phyloP scores from a whole-genome alignment of 1,284 basidiomycete genomes.

The Clitocybe nebularis region DNA sequence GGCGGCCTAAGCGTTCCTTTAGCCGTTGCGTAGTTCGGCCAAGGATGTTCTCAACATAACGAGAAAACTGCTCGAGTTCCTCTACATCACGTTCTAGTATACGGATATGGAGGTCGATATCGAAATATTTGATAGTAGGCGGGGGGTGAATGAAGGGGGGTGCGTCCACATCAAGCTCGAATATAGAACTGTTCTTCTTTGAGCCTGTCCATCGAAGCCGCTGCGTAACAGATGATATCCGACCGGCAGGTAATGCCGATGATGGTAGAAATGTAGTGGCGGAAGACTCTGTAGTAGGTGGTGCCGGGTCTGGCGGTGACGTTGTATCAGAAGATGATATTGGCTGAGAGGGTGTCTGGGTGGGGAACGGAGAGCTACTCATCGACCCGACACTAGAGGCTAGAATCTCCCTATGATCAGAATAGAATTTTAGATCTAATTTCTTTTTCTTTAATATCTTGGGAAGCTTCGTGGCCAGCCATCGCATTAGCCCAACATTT shows the following conservation, averaged over 20 bases:
- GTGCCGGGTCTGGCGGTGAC: neutral
- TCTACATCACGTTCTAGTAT: conserved; percentile 51
- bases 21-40: conserved; percentile 52
- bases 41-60: conserved; percentile 38
- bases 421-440: conserved; percentile 42
- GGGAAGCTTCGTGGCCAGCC: conserved; percentile 45
- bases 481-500: conserved; percentile 52
- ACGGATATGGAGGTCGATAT: conserved; percentile 51
- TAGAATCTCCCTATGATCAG: conserved; percentile 4
- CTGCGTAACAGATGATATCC: neutral
- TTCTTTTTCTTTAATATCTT: conserved; percentile 42
- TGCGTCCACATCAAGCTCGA: conserved; percentile 32
- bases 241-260: neutral
- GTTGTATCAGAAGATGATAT: neutral
- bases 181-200: conserved; percentile 18
- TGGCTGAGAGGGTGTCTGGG: neutral
- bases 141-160: conserved; percentile 19
- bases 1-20: conserved; percentile 67
- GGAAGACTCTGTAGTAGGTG: neutral
- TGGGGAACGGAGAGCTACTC: neutral
- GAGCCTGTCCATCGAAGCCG: neutral
- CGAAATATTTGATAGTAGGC: conserved; percentile 37
- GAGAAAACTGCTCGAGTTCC: conserved; percentile 42
- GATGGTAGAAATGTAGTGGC: neutral
- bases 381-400: neutral